Base-by-base conservation (phyloP, 2,329 filamentous ascomycete genomes). In the Aschersonia sp. region DNA sequence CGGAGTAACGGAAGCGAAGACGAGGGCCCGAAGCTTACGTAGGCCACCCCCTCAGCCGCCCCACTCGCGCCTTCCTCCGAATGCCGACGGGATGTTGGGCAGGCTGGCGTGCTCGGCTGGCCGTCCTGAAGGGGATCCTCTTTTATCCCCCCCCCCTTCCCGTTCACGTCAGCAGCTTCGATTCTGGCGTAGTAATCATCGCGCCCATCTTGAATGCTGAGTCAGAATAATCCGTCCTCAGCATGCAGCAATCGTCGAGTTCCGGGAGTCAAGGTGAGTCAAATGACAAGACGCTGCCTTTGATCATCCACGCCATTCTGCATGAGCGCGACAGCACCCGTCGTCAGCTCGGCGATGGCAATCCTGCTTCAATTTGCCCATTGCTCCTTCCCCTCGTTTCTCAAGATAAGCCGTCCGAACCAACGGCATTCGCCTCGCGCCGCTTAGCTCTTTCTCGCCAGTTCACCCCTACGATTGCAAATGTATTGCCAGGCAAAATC, bases 81-180 rank as follows among this genome's bases (percentile, higher is more conserved):
- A 43, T 10, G 41, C 41, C 41, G 41, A 43, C 12, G 41, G 12
- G 6, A 9, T 10, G 6, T 10, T n/a, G 41, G 7, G n/a, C 9
- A 43, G n/a, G 9, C 41, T 7, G 41, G 20, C 6, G 7, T 20
- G 20, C 20, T 20, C 40, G 3, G 41, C 43, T 32, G 40, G 28
- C 43, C 40, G 28, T 38, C 48, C 46, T n/a, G 9, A 46, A 28
- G 31, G 7, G 43, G 46, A 43, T 49, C 50, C 50, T 52, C 47
- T 48, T 52, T 53, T 45, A 47, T 51, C 53, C 49, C 47, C 47
- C 46, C 49, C 43, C 43, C 20, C 35, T 38, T 38, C 12, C 35
- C 7, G 49, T 51, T 51, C 53, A 55, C 48, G 53, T 55, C 53
- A 55, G 53, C 53, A 55, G 44, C 45, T 48, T 50, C 49, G 47